These are phyloP conservation scores for Aspergillus piperis DNA, from an alignment of 2,329 filamentous ascomycete genomes.

Conservation along the genomic window DNA sequence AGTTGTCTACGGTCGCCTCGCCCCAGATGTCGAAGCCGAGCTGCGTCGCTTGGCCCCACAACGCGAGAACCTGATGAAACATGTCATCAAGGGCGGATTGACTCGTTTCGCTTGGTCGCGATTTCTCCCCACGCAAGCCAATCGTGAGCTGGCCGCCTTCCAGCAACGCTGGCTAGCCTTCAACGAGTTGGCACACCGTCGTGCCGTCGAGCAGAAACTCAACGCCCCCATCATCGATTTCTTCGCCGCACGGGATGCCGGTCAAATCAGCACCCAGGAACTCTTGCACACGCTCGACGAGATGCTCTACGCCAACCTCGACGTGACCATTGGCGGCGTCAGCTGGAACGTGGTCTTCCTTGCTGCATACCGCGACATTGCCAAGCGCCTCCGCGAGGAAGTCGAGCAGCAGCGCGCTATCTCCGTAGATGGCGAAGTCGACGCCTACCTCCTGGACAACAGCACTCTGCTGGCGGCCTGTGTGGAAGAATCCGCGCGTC, in stretches of 20 bases:
- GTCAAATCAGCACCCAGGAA: conserved; percentile 29
- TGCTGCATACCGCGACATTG: conserved; percentile 37
- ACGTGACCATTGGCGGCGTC: conserved; percentile 48
- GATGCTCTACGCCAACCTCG: conserved; percentile 51
- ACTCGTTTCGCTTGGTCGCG: conserved; percentile 28
- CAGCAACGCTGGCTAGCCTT: conserved; percentile 34
- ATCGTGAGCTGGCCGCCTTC: conserved; percentile 32
- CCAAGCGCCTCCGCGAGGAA: conserved; percentile 29
- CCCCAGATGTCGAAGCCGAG: conserved; percentile 21
- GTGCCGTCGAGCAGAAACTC: neutral
- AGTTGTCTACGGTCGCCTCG: conserved; percentile 40
- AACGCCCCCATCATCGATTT: conserved; percentile 14
- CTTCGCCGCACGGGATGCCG: conserved; percentile 15
- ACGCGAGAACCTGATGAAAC: conserved; percentile 36
- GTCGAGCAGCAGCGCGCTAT: neutral
- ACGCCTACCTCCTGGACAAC: conserved; percentile 28
- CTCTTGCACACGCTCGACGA: conserved; percentile 51
- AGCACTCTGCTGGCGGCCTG: conserved; percentile 36
- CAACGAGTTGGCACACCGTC: conserved; percentile 31
- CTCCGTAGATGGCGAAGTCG: conserved; percentile 20
- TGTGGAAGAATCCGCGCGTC: conserved; percentile 44
- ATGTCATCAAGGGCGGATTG: conserved; percentile 39
- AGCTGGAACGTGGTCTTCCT: conserved; percentile 50
- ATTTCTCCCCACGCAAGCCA: conserved; percentile 20
- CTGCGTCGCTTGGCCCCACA: conserved; percentile 26